Evolutionary conservation across 768 basidiomycete species (phyloP).

Genomic region (Rhizopogon vesiculosus): DNA sequence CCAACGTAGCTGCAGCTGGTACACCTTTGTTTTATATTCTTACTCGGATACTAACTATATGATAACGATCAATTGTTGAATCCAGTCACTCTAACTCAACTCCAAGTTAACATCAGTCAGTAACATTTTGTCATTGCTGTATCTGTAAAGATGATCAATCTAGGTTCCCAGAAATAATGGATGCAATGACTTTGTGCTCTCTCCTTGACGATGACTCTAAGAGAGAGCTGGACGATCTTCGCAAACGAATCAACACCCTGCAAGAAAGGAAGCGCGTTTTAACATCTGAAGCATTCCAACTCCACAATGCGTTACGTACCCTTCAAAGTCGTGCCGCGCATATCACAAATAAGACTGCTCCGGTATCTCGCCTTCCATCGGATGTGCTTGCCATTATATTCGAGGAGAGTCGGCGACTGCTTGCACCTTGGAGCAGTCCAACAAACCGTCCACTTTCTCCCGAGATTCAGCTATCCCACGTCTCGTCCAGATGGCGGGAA

Average conservation of each 20-base stretch:
- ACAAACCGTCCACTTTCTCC: slow-evolving; percentile 24
- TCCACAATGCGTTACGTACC: slow-evolving; percentile 22
- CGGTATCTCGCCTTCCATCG: slow-evolving; percentile 24
- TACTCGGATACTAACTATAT: neutral
- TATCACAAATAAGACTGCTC: slow-evolving; percentile 25
- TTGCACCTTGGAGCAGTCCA: slow-evolving; percentile 19
- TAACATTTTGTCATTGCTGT: neutral
- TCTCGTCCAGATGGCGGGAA: slow-evolving; percentile 30
- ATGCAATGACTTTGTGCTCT: neutral
- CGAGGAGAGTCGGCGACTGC: slow-evolving; percentile 25
- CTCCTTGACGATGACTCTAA: slow-evolving; percentile 18
- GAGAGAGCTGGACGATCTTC: slow-evolving; percentile 21
- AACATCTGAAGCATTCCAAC: slow-evolving; percentile 18
- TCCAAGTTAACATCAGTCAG: neutral
- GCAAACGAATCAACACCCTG: slow-evolving; percentile 13
- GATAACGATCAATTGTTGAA: neutral
- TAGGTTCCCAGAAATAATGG: slow-evolving; percentile 10
- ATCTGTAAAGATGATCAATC: neutral
- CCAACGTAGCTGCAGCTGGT: too few relatives aligned
- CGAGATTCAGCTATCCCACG: slow-evolving; percentile 31
- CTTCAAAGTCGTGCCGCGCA: slow-evolving; percentile 28
- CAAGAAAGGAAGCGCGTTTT: slow-evolving; percentile 18
- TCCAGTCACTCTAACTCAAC: neutral
- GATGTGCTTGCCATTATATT: slow-evolving; percentile 30
- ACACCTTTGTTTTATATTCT: neutral